Evolutionary conservation across 1,284 basidiomycete species (phyloP).

Genomic region (Mycosarcoma mackinlayi): DNA sequence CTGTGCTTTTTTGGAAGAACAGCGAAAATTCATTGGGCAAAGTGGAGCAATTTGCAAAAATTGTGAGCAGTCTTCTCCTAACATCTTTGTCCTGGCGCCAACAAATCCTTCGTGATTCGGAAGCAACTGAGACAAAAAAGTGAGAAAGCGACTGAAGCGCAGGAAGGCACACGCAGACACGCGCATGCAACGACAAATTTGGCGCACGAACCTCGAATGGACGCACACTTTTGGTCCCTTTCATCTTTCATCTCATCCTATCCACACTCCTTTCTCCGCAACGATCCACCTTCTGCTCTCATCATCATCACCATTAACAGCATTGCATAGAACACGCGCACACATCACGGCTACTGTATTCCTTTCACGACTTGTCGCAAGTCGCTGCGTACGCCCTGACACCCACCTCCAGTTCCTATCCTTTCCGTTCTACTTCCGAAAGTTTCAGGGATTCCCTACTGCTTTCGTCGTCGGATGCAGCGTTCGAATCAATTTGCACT

Average conservation of each 20-base stretch:
- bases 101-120: no score
- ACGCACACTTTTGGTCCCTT: background rate
- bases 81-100: no score
- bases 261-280: background rate
- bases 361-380: no score
- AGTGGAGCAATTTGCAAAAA: conserved; percentile 13
- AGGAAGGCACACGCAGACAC: background rate
- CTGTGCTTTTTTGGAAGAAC: conserved; percentile 1
- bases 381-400: no score
- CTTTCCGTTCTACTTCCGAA: no score
- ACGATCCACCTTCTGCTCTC: background rate
- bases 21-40: background rate
- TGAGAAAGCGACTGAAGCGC: background rate
- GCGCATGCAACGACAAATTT: conserved; percentile 1
- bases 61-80: background rate
- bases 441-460: no score
- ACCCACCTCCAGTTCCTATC: no score
- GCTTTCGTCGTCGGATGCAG: no score
- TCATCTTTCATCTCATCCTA: background rate
- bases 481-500: no score
- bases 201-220: conserved; percentile 9
- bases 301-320: no score
- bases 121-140: background rate
- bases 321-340: no score
- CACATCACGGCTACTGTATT: no score